phyloP scores from a whole-genome alignment of 2,329 filamentous ascomycete species.

The Penicillium italicum region DNA sequence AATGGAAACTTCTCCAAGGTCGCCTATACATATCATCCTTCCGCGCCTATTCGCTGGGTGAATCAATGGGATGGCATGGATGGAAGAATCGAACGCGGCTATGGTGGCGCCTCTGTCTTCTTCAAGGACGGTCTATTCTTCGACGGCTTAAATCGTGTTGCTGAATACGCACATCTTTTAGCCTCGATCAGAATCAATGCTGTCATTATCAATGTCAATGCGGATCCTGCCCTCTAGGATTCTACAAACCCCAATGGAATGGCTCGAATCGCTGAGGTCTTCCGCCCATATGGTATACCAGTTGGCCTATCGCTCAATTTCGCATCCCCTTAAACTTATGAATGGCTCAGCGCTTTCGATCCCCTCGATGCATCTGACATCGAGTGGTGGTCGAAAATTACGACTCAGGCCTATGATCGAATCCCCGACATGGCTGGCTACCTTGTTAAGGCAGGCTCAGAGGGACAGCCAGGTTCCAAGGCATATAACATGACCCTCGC shows the following conservation, averaged over 20 bases:
- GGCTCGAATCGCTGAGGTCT: constrained; percentile 59
- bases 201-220: constrained; percentile 67
- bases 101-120: constrained; percentile 66
- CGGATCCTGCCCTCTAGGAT: constrained; percentile 57
- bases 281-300: constrained; percentile 65
- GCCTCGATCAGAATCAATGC: constrained; percentile 65
- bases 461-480: constrained; percentile 66
- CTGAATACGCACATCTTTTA: constrained; percentile 62
- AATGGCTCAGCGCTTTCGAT: constrained; percentile 60
- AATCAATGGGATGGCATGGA: constrained; percentile 73
- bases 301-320: constrained; percentile 67
- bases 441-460: constrained; percentile 68
- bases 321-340: constrained; percentile 57
- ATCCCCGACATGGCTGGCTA: constrained; percentile 68
- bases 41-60: constrained; percentile 63
- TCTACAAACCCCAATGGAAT: constrained; percentile 59
- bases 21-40: constrained; percentile 53
- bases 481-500: constrained; percentile 68
- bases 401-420: constrained; percentile 55
- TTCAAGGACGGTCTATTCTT: constrained; percentile 56
- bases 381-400: constrained; percentile 60
- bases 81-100: constrained; percentile 64
- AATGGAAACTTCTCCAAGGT: constrained; percentile 53
- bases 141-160: constrained; percentile 58
- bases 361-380: constrained; percentile 60